These are phyloP conservation scores for Taiozyma onychis DNA, from an alignment of 1,139 yeast genomes.

Conservation along the genomic window DNA sequence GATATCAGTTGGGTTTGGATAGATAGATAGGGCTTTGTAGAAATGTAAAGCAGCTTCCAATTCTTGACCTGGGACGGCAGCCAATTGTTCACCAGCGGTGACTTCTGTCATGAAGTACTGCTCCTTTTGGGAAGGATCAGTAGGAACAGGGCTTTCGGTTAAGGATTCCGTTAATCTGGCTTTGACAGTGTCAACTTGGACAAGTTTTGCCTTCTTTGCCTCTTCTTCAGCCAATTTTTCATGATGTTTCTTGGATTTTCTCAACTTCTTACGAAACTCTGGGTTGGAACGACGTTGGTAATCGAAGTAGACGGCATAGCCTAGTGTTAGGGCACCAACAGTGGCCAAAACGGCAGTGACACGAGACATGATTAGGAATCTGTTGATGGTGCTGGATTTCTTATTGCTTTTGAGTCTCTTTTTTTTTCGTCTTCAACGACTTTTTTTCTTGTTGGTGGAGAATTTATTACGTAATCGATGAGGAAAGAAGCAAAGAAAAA, in stretches of 20 bases:
- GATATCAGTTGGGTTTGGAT: conserved; percentile 92
- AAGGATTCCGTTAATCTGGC: conserved; percentile 60
- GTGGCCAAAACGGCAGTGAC: conserved; percentile 39
- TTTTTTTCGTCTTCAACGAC: not conserved
- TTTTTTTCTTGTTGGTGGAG: not conserved
- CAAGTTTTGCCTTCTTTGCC: conserved; percentile 54
- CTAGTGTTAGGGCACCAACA: conserved; percentile 53
- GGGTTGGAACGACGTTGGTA: conserved; percentile 80
- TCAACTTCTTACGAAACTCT: conserved; percentile 73
- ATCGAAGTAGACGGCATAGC: conserved; percentile 87
- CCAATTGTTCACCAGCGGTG: conserved; percentile 73
- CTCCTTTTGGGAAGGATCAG: conserved; percentile 57
- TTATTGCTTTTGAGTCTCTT: not conserved
- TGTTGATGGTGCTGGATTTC: not conserved
- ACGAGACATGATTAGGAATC: conserved; percentile 22
- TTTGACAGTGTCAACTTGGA: conserved; percentile 55
- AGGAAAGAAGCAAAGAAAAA: too few relatives aligned
- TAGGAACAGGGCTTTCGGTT: conserved; percentile 69
- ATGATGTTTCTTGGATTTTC: conserved; percentile 55
- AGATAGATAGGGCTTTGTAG: conserved; percentile 91
- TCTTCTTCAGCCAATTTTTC: conserved; percentile 51
- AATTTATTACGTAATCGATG: not conserved
- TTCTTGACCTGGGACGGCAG: conserved; percentile 51
- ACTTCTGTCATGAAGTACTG: conserved; percentile 81
- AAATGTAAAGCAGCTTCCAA: conserved; percentile 81